Conservation (phyloP, 2,329 filamentous ascomycete species). For the Neonectria hederae region DNA sequence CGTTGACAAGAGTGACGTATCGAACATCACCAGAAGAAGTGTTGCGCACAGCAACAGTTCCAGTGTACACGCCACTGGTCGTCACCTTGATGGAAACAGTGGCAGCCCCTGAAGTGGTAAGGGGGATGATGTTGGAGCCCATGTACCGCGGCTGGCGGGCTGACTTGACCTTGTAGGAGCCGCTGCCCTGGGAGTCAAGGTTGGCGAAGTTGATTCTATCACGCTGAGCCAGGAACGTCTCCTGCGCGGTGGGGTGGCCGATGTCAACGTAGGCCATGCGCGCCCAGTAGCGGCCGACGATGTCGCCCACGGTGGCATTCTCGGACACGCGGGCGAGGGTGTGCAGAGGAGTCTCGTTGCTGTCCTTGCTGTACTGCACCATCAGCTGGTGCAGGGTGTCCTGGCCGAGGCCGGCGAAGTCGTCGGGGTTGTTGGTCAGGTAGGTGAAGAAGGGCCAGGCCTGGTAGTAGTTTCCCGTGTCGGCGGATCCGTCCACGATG, state of each 20-base stretch:
- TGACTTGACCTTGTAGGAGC: slow-evolving; percentile 54
- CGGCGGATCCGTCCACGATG: slow-evolving; percentile 55
- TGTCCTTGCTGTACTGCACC: slow-evolving; percentile 53
- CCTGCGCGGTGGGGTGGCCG: slow-evolving; percentile 53
- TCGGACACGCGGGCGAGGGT: slow-evolving; percentile 52
- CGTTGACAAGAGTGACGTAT: slow-evolving; percentile 50
- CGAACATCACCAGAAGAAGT: slow-evolving; percentile 39
- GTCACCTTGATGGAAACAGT: slow-evolving; percentile 48
- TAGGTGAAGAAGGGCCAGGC: slow-evolving; percentile 62
- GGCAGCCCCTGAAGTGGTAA: slow-evolving; percentile 47
- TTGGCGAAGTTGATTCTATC: slow-evolving; percentile 53
- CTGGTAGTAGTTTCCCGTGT: slow-evolving; percentile 60
- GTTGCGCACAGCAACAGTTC: slow-evolving; percentile 51
- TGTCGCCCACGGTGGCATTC: slow-evolving; percentile 47
- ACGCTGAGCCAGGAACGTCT: slow-evolving; percentile 49
- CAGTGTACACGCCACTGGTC: slow-evolving; percentile 50
- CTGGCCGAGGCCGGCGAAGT: slow-evolving; percentile 52
- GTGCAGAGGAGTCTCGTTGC: slow-evolving; percentile 61
- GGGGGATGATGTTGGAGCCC: slow-evolving; percentile 60
- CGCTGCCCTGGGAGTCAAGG: slow-evolving; percentile 49
- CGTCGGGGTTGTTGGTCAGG: slow-evolving; percentile 59
- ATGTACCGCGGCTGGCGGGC: slow-evolving; percentile 57
- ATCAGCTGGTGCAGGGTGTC: slow-evolving; percentile 55
- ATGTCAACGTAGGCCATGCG: slow-evolving; percentile 63
- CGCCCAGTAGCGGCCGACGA: slow-evolving; percentile 62